These are phyloP conservation scores for Azolla pinnata DNA, from an alignment of 75 land plant species.

Conservation along the genomic window DNA sequence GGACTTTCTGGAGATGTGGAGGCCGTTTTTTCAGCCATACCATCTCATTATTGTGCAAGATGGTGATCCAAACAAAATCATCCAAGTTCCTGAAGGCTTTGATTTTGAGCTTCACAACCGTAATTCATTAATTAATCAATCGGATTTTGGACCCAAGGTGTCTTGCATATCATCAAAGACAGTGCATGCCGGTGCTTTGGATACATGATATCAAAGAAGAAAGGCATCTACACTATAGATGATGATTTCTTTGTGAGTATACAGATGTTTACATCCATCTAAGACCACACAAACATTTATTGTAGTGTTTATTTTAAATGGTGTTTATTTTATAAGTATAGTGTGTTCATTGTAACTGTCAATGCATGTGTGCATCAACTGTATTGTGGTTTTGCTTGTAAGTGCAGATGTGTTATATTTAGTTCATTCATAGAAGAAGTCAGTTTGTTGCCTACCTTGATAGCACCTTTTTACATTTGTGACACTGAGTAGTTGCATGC, in stretches of 20 bases:
- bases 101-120: constrained; percentile 65
- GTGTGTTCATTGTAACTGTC: too few relatives aligned
- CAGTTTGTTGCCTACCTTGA: too few relatives aligned
- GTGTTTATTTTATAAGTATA: too few relatives aligned
- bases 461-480: too few relatives aligned
- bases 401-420: too few relatives aligned
- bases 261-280: too few relatives aligned
- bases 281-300: too few relatives aligned
- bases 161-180: constrained; percentile 62
- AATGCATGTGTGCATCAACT: too few relatives aligned
- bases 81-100: constrained; percentile 52
- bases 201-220: constrained; percentile 57
- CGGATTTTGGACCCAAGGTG: constrained; percentile 50
- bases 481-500: too few relatives aligned
- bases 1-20: constrained; percentile 65
- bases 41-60: constrained; percentile 62
- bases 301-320: too few relatives aligned
- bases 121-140: constrained; percentile 53
- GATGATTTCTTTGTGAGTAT: constrained; percentile 61
- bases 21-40: constrained; percentile 53
- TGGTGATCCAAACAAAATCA: constrained; percentile 44
- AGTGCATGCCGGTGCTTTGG: constrained; percentile 68
- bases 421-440: too few relatives aligned
- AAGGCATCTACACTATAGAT: constrained; percentile 59
- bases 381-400: too few relatives aligned